phyloP scores from a whole-genome alignment of 441 rosid genomes.

The Raphanus hybrid region DNA sequence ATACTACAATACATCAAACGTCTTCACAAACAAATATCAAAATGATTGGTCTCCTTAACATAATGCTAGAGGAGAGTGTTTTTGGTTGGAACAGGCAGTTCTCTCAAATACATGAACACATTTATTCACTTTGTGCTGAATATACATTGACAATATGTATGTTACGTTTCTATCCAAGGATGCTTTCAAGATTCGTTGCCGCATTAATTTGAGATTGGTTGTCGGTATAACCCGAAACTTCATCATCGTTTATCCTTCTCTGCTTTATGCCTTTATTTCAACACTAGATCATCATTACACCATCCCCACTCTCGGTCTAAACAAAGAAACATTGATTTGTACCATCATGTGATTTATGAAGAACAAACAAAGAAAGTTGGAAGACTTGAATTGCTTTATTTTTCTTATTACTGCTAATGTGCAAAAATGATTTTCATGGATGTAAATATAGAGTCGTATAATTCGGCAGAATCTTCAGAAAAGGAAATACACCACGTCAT shows the following conservation, averaged over 20 bases:
- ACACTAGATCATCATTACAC: background rate
- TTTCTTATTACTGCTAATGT: background rate
- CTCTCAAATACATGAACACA: background rate
- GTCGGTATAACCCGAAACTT: background rate
- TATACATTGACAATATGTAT: background rate
- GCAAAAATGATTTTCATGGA: background rate
- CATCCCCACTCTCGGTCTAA: background rate
- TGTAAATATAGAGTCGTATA: background rate
- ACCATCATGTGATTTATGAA: background rate
- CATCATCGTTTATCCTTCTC: background rate
- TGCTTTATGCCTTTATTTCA: background rate
- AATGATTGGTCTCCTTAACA: background rate
- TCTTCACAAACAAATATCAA: background rate
- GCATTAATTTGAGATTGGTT: background rate
- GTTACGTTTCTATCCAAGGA: background rate
- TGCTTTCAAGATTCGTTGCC: background rate
- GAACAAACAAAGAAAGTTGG: background rate
- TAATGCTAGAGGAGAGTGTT: conserved; percentile 4
- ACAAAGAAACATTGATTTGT: background rate
- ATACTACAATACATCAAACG: background rate
- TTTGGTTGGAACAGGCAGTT: background rate
- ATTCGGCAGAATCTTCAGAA: background rate
- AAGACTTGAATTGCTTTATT: background rate
- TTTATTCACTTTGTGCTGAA: background rate
- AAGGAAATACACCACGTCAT: background rate